phyloP scores from a whole-genome alignment of 2,329 filamentous ascomycete genomes.

The Colletotrichum neosansevieriae region DNA sequence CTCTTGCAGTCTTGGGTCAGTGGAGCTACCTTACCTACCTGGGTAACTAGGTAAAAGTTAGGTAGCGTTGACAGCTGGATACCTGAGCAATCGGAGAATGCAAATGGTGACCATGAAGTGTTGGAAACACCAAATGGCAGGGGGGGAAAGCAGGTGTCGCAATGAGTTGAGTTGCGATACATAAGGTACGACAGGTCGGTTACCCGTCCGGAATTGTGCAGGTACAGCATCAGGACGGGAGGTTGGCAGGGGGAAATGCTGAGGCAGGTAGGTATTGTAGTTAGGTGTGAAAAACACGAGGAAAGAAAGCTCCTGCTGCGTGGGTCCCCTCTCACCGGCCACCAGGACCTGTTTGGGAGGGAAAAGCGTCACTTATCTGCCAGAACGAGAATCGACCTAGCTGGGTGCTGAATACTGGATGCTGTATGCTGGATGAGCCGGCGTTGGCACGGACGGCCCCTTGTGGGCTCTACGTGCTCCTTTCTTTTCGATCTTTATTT shows the following conservation, averaged over 20 bases:
- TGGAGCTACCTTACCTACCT: background rate
- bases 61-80: background rate
- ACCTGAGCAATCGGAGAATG: too few species aligned
- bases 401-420: background rate
- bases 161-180: background rate
- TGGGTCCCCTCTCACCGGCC: slow-evolving; percentile 22
- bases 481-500: slow-evolving; percentile 41
- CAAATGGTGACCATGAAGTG: background rate
- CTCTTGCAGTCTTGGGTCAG: background rate
- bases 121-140: background rate
- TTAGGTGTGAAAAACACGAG: background rate
- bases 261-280: too few species aligned
- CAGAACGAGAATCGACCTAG: slow-evolving; percentile 14
- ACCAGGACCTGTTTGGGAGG: slow-evolving; percentile 34
- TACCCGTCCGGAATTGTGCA: background rate
- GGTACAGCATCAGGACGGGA: background rate
- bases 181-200: background rate
- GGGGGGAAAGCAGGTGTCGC: background rate
- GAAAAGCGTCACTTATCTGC: slow-evolving; percentile 35
- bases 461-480: slow-evolving; percentile 37
- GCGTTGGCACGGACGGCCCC: slow-evolving; percentile 37
- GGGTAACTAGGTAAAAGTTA: too few species aligned
- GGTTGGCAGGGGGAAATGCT: background rate
- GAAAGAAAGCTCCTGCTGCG: slow-evolving; percentile 22
- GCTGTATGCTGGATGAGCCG: slow-evolving; percentile 14